Percentiles rank a stretch among this genome's conserved stretches.
phyloP scores from a whole-genome alignment of 768 basidiomycete species.

The Macrolepiota dolichaula region DNA sequence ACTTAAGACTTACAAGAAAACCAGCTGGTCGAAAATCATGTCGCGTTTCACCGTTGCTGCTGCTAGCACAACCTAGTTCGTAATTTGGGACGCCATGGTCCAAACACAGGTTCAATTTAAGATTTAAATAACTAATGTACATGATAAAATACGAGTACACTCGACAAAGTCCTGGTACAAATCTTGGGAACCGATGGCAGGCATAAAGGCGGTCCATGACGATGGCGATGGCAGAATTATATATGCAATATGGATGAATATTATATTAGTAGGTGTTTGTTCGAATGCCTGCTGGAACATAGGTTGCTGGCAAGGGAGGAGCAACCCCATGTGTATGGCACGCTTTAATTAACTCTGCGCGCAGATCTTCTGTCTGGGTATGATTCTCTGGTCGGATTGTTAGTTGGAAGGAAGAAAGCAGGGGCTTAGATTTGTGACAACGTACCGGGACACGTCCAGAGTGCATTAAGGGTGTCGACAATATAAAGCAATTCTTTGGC shows the following conservation, averaged over 20 bases:
- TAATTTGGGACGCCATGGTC: too few relatives aligned
- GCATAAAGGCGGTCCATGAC: neutral
- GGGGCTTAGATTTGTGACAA: neutral
- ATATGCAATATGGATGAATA: neutral
- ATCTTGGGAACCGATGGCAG: neutral
- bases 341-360: neutral
- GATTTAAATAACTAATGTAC: neutral
- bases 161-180: neutral
- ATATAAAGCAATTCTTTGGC: slow-evolving; percentile 62
- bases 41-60: too few relatives aligned
- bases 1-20: too few relatives aligned
- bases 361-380: neutral
- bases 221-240: neutral
- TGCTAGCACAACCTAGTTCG: too few relatives aligned
- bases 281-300: neutral
- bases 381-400: slow-evolving; percentile 2
- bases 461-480: slow-evolving; percentile 61
- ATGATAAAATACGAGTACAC: neutral
- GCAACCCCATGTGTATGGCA: slow-evolving; percentile 9
- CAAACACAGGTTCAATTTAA: neutral
- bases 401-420: too few relatives aligned
- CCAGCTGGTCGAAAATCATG: too few relatives aligned
- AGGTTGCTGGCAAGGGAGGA: neutral
- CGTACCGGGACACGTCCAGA: slow-evolving; percentile 62
- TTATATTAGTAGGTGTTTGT: neutral